phyloP scores from a whole-genome alignment of 257 asterid species.

The Linderniella brevidens region DNA sequence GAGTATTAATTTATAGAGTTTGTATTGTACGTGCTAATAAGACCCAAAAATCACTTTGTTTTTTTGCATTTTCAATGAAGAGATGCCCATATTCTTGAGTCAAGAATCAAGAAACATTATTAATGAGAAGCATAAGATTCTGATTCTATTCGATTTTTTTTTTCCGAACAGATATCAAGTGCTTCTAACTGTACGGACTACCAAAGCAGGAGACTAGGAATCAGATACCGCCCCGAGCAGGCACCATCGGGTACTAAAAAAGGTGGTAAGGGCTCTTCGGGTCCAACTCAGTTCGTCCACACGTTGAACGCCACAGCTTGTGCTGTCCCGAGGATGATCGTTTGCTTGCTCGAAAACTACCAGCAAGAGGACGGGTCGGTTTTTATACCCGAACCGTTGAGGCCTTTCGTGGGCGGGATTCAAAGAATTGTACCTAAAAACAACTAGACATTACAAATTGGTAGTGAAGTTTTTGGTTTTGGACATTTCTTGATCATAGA shows the following conservation, averaged over 20 bases:
- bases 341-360: slow-evolving; percentile 85
- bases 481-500: too few species aligned
- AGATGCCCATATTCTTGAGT: too few species aligned
- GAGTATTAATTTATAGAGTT: too few species aligned
- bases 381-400: slow-evolving; percentile 51
- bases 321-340: slow-evolving; percentile 89
- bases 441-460: slow-evolving; percentile 7
- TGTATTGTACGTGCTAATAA: too few species aligned
- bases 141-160: neutral
- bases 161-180: slow-evolving; percentile 69
- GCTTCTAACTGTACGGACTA: slow-evolving; percentile 96
- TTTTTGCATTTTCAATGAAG: too few species aligned
- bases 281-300: slow-evolving; percentile 69
- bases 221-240: slow-evolving; percentile 65
- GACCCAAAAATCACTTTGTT: too few species aligned
- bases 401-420: slow-evolving; percentile 89
- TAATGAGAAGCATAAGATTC: too few species aligned
- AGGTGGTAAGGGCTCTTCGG: slow-evolving; percentile 46
- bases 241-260: neutral
- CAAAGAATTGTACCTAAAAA: slow-evolving; percentile 24
- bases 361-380: slow-evolving; percentile 94
- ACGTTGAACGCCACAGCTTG: slow-evolving; percentile 93
- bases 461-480: too few species aligned
- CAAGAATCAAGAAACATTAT: too few species aligned
- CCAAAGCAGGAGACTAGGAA: slow-evolving; percentile 85